Evolutionary conservation across 2,329 filamentous ascomycete genomes (phyloP), one percentile per base, ranked within the genome.

Genomic region (Talaromyces sp.): DNA sequence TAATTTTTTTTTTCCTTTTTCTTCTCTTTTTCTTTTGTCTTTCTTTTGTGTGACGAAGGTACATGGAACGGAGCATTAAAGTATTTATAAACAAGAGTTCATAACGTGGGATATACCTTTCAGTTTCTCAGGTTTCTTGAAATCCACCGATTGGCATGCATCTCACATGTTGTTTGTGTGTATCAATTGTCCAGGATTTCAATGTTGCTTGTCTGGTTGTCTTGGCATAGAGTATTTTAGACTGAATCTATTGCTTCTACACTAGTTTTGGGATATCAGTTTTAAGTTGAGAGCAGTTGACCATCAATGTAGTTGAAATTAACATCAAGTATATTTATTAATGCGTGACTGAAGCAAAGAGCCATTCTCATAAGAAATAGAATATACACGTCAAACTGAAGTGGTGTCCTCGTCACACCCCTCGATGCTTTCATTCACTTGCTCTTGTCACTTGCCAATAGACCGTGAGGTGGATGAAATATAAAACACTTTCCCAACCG

Each of bases 41-140:
- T 50, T 49, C 19, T 38, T 49, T 56, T 49, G 46, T 57, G 55
- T 57, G 55, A 57, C 55, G 55, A 51, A 57, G 27, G 43, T 35
- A 57, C 55, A 57, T 57, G 55, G 55, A 57, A 57, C 49, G 55
- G 55, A 57, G 55, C 55, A 57, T 57, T 43, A 26, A 57, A 13
- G 31, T 58, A 53, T 52, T 55, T 55, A 35, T 55, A 54, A 59
- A 59, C 49, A 24, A 59, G 58, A 55, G 53, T 35, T 55, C 29
- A 55, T 41, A 35, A 55, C 32, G 46, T 59, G 54, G 43, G 58
- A 53, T 59, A 59, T 53, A 59, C 54, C 54, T 55, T 59, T 59
- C 46, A 27, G 4, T 52, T 51, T 29, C 26, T 29, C 49, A 8
- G 17, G 43, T 46, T 24, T 21, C 43, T 46, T 19, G 21, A 24